phyloP scores from a whole-genome alignment of 176 grass and related monocot species.

The Oryza australiensis region DNA sequence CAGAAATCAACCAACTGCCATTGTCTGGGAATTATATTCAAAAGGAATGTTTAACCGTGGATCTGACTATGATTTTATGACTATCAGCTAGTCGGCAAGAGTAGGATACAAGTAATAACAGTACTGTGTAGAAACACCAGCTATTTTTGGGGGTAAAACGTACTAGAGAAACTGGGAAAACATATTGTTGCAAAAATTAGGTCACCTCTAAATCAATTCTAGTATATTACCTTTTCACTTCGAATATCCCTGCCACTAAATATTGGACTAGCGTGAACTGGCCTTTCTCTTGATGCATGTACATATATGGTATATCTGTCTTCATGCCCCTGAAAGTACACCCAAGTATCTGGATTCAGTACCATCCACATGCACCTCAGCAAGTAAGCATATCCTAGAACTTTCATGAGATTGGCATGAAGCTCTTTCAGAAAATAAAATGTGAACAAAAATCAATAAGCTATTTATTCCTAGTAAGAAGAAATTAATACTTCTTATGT shows the following conservation, averaged over 20 bases:
- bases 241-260: conserved; percentile 72
- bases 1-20: neutral
- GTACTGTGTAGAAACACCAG: neutral
- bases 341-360: conserved; percentile 12
- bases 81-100: neutral
- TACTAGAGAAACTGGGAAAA: conserved; percentile 15
- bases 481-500: neutral
- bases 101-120: neutral
- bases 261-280: conserved; percentile 71
- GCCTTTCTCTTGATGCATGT: conserved; percentile 83
- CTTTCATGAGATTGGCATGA: conserved; percentile 10
- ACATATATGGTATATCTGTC: conserved; percentile 90
- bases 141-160: neutral
- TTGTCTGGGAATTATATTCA: neutral
- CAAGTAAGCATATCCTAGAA: conserved; percentile 1
- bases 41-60: neutral
- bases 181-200: neutral
- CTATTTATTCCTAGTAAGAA: neutral
- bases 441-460: neutral
- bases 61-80: neutral
- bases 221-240: conserved; percentile 83
- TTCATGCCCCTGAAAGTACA: conserved; percentile 82
- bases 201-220: neutral
- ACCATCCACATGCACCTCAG: conserved; percentile 14
- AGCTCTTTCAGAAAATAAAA: neutral